Evolutionary conservation across 208 protist genomes (phyloP).

Genomic region (Wallacemonas rigidus): DNA sequence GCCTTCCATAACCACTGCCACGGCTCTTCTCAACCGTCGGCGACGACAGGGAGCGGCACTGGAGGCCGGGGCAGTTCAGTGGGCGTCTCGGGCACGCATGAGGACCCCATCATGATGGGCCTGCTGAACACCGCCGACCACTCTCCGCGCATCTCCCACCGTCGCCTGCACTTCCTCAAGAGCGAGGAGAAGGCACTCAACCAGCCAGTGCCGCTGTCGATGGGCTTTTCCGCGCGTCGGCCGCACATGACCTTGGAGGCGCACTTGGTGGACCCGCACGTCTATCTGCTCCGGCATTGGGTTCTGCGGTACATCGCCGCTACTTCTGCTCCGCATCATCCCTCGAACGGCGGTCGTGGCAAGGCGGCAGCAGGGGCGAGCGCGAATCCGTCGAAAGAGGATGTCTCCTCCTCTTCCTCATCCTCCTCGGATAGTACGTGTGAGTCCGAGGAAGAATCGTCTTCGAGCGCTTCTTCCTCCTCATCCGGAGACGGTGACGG

Average conservation of each 20-base stretch:
- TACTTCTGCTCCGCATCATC: background rate
- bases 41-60: background rate
- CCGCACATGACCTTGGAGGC: conserved; percentile 69
- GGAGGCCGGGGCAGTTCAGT: background rate
- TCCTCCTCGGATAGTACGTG: background rate
- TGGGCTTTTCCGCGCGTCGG: conserved; percentile 65
- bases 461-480: background rate
- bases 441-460: too few relatives aligned
- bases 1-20: conserved; percentile 17
- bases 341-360: background rate
- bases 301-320: conserved; percentile 69
- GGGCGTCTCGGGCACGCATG: background rate
- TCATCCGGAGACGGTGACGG: background rate
- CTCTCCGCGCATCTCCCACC: conserved; percentile 29
- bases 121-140: background rate
- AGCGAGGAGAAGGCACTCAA: conserved; percentile 45
- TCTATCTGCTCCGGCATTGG: conserved; percentile 77
- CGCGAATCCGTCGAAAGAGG: background rate
- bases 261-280: conserved; percentile 69
- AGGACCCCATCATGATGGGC: background rate
- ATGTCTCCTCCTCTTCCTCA: background rate
- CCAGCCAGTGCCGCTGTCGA: conserved; percentile 42
- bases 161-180: conserved; percentile 73
- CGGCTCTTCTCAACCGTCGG: conserved; percentile 9
- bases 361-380: background rate